Base-by-base conservation (phyloP, 352 stramenopile genomes). In the Pythium volutum region DNA sequence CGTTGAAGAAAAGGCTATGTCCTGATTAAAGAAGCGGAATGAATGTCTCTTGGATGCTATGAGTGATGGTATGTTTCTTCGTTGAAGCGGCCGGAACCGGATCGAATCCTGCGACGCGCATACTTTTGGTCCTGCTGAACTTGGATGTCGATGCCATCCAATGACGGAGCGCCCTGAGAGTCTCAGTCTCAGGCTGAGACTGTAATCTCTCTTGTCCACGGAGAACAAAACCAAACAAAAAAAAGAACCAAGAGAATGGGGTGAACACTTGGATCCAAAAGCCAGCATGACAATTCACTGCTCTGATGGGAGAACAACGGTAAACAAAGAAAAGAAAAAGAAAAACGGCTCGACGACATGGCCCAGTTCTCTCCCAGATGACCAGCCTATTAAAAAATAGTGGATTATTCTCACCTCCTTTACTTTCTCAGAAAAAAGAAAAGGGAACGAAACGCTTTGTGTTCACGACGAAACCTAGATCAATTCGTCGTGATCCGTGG, bases 61-160 rank as follows among this genome's bases (percentile, higher is more conserved):
- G 49, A 57, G 58, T 58, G 47, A 51, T 63, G 33, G 56, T 64
- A 5, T 26, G n/a, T 9, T 52, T 64, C 49, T 64, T 64, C 42
- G 47, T 64, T 64, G 58, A 64, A 64, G 58, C 49, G 33, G 36
- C 8, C 18, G 16, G 29, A 52, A 51, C 42, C 29, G 42, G 54
- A 60, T 57, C 22, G 49, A 56, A 53, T 46, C 22, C 20, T 64
- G 39, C 47, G 50, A 54, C 27, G 36, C 20, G 20, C 26, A 33
- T 43, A 45, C 42, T 41, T 18, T 29, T 26, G 27, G 34, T 29
- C 20, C 26, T 26, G 39, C 18, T 49, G 51, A 49, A 49, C 20
- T 14, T 29, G 51, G 51, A 43, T 58, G 51, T 58, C 25, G 39
- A 58, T 47, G 51, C 36, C 31, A 33, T 23, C 5, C 4, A 22